A percentile compares a stretch with the other conserved stretches of the same genome.
Conservation (phyloP, 1,284 basidiomycete species). For the Trametes pubescens region DNA sequence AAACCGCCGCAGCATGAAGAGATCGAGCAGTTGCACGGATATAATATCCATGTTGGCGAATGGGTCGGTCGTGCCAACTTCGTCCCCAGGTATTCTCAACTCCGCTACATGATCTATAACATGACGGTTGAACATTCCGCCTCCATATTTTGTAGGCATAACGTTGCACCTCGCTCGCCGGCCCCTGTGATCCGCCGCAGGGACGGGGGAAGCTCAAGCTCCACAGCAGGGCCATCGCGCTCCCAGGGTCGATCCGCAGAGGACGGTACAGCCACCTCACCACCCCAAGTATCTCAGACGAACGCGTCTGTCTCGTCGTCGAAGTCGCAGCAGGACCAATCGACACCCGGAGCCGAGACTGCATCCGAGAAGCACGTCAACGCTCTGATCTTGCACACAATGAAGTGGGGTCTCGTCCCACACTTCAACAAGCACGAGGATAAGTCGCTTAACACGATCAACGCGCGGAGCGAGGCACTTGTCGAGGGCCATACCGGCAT, state of each 20-base stretch:
- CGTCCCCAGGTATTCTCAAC: constrained; percentile 46
- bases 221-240: constrained; percentile 30
- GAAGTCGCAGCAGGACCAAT: not conserved
- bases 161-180: constrained; percentile 76
- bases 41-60: constrained; percentile 57
- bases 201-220: constrained; percentile 6
- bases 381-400: constrained; percentile 64
- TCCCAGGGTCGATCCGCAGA: not conserved
- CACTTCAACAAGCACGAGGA: constrained; percentile 85
- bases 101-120: not conserved
- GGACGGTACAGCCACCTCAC: not conserved
- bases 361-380: not conserved
- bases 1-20: constrained; percentile 43
- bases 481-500: constrained; percentile 72
- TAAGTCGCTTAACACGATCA: constrained; percentile 82
- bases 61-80: constrained; percentile 73
- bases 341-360: not conserved
- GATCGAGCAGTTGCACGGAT: constrained; percentile 52
- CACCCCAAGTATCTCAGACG: no score
- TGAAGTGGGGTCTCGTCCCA: constrained; percentile 93
- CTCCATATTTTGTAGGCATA: constrained; percentile 33
- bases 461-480: constrained; percentile 88
- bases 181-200: constrained; percentile 68
- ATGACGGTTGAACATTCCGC: constrained; percentile 38
- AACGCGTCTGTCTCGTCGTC: not conserved